Evolutionary conservation across 202 grass and related monocot genomes (phyloP).

Genomic region (Thinopyrum obtusiflorum): DNA sequence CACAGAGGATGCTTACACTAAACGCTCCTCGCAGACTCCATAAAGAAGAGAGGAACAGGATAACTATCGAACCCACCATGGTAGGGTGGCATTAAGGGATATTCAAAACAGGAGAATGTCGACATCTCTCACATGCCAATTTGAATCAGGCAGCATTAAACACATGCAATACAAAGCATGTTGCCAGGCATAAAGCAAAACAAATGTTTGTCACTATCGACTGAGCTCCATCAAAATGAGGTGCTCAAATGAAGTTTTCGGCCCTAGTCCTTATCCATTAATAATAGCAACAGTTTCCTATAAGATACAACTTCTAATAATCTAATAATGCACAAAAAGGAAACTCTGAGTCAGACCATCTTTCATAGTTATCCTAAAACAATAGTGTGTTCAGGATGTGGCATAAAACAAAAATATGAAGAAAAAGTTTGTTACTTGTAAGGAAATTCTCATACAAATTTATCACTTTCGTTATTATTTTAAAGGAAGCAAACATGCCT

Average conservation of each 20-base stretch:
- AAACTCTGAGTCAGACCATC: background rate
- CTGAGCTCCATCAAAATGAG: background rate
- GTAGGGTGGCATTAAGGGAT: background rate
- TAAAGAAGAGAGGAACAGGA: background rate
- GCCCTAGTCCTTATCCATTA: background rate
- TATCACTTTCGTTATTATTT: background rate
- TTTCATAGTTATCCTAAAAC: background rate
- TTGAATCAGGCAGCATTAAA: constrained; percentile 8
- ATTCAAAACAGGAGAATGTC: background rate
- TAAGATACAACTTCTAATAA: background rate
- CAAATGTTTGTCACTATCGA: background rate
- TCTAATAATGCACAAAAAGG: background rate
- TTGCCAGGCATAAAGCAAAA: background rate
- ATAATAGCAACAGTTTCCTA: background rate
- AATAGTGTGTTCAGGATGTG: background rate
- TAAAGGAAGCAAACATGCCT: constrained; percentile 56
- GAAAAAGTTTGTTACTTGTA: background rate
- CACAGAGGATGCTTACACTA: background rate
- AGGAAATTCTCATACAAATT: background rate
- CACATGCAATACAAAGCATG: background rate
- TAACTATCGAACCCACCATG: background rate
- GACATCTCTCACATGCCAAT: background rate
- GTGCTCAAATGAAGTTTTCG: background rate
- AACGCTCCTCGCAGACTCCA: background rate
- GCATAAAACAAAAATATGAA: background rate